These are phyloP conservation scores for Candida sp. DNA, from an alignment of 1,139 yeast genomes.

Conservation along the genomic window DNA sequence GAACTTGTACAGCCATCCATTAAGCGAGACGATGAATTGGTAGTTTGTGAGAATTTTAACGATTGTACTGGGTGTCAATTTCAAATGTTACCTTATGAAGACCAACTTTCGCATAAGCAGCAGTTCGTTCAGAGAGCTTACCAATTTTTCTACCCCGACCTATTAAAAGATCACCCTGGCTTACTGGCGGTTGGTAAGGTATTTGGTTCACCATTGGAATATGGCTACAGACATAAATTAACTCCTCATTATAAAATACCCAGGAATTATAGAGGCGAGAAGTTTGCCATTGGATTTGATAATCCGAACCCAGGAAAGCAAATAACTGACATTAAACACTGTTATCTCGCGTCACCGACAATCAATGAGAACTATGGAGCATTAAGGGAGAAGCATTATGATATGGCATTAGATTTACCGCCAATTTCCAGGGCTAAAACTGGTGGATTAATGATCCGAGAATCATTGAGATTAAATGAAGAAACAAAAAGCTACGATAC, in stretches of 20 bases:
- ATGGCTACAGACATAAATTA: conserved; percentile 32
- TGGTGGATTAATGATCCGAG: conserved; percentile 20
- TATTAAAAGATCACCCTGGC: neutral
- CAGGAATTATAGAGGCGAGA: conserved; percentile 5
- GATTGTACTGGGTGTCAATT: conserved; percentile 55
- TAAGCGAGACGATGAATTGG: conserved; percentile 22
- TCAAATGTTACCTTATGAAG: conserved; percentile 41
- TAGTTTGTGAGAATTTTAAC: conserved; percentile 71
- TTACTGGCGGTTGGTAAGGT: conserved; percentile 19
- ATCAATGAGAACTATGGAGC: conserved; percentile 19
- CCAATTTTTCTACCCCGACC: conserved; percentile 28
- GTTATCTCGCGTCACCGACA: conserved; percentile 28
- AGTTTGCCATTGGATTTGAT: conserved; percentile 29
- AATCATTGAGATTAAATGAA: conserved; percentile 27
- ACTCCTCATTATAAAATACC: conserved; percentile 31
- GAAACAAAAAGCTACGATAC: conserved; percentile 28
- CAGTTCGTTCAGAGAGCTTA: conserved; percentile 31
- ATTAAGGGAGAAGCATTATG: conserved; percentile 9
- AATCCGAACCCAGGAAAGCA: conserved; percentile 18
- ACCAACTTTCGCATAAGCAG: conserved; percentile 32
- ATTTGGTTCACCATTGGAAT: conserved; percentile 39
- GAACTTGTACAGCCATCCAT: conserved; percentile 14
- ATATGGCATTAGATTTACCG: neutral
- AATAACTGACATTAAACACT: conserved; percentile 25
- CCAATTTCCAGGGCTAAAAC: neutral